Evolutionary conservation across 495 filamentous ascomycete species (phyloP).

Genomic region (Astrocystis sublimbata): DNA sequence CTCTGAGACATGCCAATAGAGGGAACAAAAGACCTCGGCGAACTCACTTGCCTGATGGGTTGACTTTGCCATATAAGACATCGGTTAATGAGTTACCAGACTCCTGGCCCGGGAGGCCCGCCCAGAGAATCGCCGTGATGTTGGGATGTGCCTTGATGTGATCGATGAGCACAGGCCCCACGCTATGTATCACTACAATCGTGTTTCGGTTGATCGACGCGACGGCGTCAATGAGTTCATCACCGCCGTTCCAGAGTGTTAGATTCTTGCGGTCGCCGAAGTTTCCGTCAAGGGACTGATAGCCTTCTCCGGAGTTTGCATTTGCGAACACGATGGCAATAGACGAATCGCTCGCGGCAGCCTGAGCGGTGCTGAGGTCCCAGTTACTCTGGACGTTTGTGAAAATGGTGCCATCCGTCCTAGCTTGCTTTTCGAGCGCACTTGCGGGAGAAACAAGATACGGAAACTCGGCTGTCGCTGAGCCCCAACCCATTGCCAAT

Average conservation of each 20-base stretch:
- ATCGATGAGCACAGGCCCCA: constrained; percentile 51
- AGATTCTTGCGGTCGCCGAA: constrained; percentile 56
- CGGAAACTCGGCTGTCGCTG: constrained; percentile 69
- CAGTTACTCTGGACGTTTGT: constrained; percentile 38
- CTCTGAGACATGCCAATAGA: too few relatives aligned
- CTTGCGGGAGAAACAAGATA: constrained; percentile 57
- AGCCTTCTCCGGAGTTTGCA: constrained; percentile 55
- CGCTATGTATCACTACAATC: constrained; percentile 56
- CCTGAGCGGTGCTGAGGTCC: constrained; percentile 35
- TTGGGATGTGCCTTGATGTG: constrained; percentile 54
- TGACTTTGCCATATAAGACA: constrained; percentile 52
- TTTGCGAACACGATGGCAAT: constrained; percentile 61
- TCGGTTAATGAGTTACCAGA: constrained; percentile 55
- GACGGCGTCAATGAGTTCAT: constrained; percentile 52
- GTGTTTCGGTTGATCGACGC: constrained; percentile 53
- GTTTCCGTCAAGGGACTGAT: constrained; percentile 59
- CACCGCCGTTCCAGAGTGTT: constrained; percentile 52
- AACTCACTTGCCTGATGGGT: constrained; percentile 56
- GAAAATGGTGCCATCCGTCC: constrained; percentile 28
- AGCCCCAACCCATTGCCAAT: constrained; percentile 57
- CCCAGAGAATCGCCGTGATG: constrained; percentile 58
- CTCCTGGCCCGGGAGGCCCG: constrained; percentile 58
- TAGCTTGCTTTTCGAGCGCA: constrained; percentile 49
- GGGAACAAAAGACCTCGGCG: too few relatives aligned
- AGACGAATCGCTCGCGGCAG: constrained; percentile 39